phyloP scores from a whole-genome alignment of 1,139 yeast species.

The Magnusiomyces starmeri region DNA sequence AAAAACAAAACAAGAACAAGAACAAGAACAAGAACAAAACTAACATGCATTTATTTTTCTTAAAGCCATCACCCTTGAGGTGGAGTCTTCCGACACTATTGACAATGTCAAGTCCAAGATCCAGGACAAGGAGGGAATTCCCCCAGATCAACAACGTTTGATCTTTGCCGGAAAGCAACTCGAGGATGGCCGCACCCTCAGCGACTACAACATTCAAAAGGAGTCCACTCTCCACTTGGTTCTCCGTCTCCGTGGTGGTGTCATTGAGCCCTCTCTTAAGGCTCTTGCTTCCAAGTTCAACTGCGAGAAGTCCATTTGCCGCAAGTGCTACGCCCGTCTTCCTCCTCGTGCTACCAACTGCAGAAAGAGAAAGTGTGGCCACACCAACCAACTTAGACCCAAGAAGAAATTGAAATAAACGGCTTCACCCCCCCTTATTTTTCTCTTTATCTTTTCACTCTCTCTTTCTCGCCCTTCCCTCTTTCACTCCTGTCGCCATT shows the following conservation, averaged over 20 bases:
- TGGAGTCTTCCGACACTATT: constrained; percentile 89
- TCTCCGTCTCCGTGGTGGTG: constrained; percentile 88
- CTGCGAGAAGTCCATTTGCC: constrained; percentile 99
- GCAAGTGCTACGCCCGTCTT: constrained; percentile 99
- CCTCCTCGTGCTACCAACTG: constrained; percentile 99
- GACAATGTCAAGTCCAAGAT: constrained; percentile 91
- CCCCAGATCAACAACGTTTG: constrained; percentile 92
- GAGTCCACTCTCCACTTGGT: constrained; percentile 86
- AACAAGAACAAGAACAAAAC: no score
- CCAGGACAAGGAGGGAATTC: constrained; percentile 92
- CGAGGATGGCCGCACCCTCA: constrained; percentile 87
- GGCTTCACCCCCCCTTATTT: constrained; percentile 32
- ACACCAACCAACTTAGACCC: constrained; percentile 99
- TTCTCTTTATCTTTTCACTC: no score
- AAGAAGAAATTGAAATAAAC: constrained; percentile 97
- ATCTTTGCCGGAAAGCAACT: constrained; percentile 92
- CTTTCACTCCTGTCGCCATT: no score
- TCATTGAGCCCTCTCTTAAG: constrained; percentile 99
- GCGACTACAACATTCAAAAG: constrained; percentile 93
- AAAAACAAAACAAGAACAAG: no score
- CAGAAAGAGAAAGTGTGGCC: constrained; percentile 99
- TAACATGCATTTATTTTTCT: background rate
- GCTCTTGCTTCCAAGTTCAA: constrained; percentile 99
- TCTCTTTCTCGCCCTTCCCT: no score
- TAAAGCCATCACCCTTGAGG: constrained; percentile 75